Base-by-base conservation (phyloP, 1,284 basidiomycete genomes). In the Kalmanozyma brasiliensis region DNA sequence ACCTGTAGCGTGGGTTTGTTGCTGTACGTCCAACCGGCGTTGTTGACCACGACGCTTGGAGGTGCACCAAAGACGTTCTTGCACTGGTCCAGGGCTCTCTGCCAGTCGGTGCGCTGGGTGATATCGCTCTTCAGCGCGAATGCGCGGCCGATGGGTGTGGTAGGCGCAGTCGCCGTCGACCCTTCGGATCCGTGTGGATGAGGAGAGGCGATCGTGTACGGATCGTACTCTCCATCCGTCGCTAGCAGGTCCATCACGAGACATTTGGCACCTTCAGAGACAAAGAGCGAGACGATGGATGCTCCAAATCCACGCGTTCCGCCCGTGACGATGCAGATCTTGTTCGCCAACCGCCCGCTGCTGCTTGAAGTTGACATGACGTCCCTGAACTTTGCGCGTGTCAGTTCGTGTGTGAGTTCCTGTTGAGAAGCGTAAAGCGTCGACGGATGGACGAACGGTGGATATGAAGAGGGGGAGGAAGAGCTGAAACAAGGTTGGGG, bases 21-120 rank as follows among this genome's bases (percentile, higher is more conserved):
- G 4, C 34, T 38, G 20, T 73, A 73, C 16, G 71, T 73, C 71
- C 71, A 73, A 4, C 71, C 71, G 0, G 71, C 71, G 34, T 73
- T 73, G 38, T 73, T 73, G 10, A 73, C 63, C 0, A 69, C 26
- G 2, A 70, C 29, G 13, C 36, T 56, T 0, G 67, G 67, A 0
- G 24, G 10, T 0, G 8, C 23, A 6, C 45, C 52, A n/a, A 61
- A 69, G 8, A 52, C 10, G 0, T 42, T 4, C 3, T n/a, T 30
- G 3, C 22, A 37, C 14, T 13, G 47, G 0, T 8, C 4, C 11
- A 69, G 26, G 0, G 58, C 52, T 1, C 1, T 2, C 7, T 23
- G 7, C 70, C 70, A 73, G 6, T 34, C 26, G 0, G 10, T 2
- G 6, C 55, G 51, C 0, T 8, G 3, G 5, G 65, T 68, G 16